Evolutionary conservation across 495 filamentous ascomycete genomes (phyloP).

Genomic region (Talaromyces borbonicus): DNA sequence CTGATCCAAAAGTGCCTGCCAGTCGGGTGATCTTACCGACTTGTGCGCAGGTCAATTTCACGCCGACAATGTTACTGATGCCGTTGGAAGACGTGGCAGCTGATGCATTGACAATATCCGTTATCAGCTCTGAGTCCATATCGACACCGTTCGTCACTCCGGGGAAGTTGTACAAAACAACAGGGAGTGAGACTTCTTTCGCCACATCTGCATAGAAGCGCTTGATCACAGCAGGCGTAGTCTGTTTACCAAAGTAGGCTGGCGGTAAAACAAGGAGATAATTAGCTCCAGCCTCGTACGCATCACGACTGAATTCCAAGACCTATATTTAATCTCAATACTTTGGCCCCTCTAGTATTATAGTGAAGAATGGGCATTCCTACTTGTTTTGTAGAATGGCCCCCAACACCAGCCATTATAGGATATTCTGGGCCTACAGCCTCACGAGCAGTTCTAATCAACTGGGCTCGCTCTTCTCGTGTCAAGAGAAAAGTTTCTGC

Average conservation of each 20-base stretch:
- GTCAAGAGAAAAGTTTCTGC: constrained; percentile 57
- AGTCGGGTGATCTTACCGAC: constrained; percentile 57
- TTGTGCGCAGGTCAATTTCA: constrained; percentile 60
- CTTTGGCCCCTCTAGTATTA: not conserved
- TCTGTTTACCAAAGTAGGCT: constrained; percentile 55
- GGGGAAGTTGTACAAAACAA: constrained; percentile 65
- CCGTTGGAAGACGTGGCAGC: constrained; percentile 36
- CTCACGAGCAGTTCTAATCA: constrained; percentile 42
- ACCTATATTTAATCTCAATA: constrained; percentile 14
- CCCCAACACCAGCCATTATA: constrained; percentile 54
- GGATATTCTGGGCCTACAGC: constrained; percentile 42
- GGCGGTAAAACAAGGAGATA: constrained; percentile 53
- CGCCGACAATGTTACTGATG: constrained; percentile 47
- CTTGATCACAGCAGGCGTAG: constrained; percentile 45
- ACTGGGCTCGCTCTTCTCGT: constrained; percentile 44
- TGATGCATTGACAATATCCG: constrained; percentile 33
- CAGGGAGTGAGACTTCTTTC: constrained; percentile 36
- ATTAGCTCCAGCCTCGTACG: constrained; percentile 45
- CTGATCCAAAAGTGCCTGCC: constrained; percentile 40
- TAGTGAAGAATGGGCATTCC: not conserved
- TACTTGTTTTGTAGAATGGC: constrained; percentile 52
- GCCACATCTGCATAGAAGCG: constrained; percentile 54
- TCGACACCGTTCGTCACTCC: constrained; percentile 65
- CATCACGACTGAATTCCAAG: constrained; percentile 48
- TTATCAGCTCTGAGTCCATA: constrained; percentile 52